phyloP scores from a whole-genome alignment of 352 stramenopile species.

The Phytophthora sansomeana region DNA sequence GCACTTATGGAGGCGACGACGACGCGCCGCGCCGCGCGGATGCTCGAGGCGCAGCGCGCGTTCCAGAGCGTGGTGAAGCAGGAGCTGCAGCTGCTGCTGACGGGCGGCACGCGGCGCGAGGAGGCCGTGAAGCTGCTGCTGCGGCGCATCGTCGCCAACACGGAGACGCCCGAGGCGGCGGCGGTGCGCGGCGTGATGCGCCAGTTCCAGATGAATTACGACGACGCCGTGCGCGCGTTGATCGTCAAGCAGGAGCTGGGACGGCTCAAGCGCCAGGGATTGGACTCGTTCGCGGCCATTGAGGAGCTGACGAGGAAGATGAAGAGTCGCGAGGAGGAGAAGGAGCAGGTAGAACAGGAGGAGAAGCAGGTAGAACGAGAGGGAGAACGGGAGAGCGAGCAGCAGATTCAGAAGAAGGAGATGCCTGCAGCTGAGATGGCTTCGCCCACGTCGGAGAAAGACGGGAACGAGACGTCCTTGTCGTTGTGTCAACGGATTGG shows the following conservation, averaged over 20 bases:
- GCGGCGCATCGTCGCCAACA: conserved; percentile 76
- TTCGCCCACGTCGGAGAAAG: conserved; percentile 30
- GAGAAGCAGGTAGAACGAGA: conserved; percentile 16
- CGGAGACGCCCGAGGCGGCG: conserved; percentile 58
- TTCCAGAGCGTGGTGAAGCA: conserved; percentile 86
- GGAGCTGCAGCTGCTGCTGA: conserved; percentile 76
- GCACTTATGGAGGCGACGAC: conserved; percentile 35
- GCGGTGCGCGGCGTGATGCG: conserved; percentile 83
- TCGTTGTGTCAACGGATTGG: conserved; percentile 81
- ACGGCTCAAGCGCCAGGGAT: conserved; percentile 71
- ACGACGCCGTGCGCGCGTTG: conserved; percentile 83
- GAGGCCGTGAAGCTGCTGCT: conserved; percentile 80
- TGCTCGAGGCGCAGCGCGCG: conserved; percentile 70
- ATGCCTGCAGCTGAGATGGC: conserved; percentile 28
- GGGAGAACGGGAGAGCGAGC: neutral
- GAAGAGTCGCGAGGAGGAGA: conserved; percentile 43
- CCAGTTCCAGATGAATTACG: conserved; percentile 89
- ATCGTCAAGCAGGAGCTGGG: conserved; percentile 91
- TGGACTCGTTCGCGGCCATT: conserved; percentile 88
- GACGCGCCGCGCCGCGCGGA: conserved; percentile 36
- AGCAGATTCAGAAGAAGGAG: neutral
- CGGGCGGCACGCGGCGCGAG: conserved; percentile 61
- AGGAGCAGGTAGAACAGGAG: conserved; percentile 13
- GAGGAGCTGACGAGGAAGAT: conserved; percentile 87
- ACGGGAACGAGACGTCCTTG: conserved; percentile 55